Conservation (phyloP, 257 asterid genomes). For the Rehmannia glutinosa region DNA sequence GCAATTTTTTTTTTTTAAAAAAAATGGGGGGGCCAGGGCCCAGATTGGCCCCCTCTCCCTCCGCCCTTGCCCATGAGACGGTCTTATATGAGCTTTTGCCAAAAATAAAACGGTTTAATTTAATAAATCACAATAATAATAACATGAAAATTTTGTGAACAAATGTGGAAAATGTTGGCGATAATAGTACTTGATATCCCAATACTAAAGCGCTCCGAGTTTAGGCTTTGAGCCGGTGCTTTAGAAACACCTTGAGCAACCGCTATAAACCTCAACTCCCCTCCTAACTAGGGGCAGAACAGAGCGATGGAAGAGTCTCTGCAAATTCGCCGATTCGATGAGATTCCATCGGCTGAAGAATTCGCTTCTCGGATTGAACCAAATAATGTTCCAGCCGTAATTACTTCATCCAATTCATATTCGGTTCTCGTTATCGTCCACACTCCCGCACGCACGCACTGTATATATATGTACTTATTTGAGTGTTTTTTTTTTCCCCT, state of each 20-base stretch:
- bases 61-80: too few species aligned
- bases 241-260: not conserved
- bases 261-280: not conserved
- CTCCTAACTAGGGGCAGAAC: not conserved
- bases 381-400: conserved; percentile 66
- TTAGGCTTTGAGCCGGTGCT: not conserved
- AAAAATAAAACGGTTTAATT: too few species aligned
- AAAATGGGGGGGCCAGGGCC: too few species aligned
- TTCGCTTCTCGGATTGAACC: conserved; percentile 64
- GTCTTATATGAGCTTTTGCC: too few species aligned
- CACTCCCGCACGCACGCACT: not conserved
- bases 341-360: conserved; percentile 62
- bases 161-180: too few species aligned
- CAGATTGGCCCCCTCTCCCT: too few species aligned
- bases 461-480: not conserved
- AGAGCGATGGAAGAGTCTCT: conserved; percentile 34
- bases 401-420: not conserved
- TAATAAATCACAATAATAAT: too few species aligned
- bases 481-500: not conserved
- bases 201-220: too few species aligned
- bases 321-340: conserved; percentile 38
- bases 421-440: not conserved
- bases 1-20: too few species aligned
- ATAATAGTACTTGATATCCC: too few species aligned
- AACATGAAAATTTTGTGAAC: too few species aligned